Conservation (phyloP, 129 eudicot genomes). For the Lonicera japonica region DNA sequence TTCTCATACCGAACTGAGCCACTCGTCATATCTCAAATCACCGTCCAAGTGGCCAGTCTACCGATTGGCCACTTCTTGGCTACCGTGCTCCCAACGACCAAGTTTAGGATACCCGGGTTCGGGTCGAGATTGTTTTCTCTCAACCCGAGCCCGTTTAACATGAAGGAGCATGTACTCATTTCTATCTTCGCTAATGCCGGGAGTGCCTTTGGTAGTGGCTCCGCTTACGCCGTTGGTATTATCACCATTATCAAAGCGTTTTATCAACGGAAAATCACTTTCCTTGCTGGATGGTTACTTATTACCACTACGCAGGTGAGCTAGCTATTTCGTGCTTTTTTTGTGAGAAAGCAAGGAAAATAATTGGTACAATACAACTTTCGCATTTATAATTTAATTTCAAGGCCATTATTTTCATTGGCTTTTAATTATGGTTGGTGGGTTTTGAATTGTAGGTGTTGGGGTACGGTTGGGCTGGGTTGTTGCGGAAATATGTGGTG, state of each 20-base stretch:
- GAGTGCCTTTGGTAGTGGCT: constrained; percentile 80
- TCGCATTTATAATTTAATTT: too few relatives aligned
- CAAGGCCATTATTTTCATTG: neutral
- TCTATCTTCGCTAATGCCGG: constrained; percentile 92
- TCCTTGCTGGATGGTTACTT: constrained; percentile 84
- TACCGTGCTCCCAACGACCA: constrained; percentile 38
- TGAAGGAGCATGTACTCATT: constrained; percentile 89
- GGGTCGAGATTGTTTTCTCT: constrained; percentile 51
- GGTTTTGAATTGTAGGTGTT: constrained; percentile 41
- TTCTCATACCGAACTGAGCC: constrained; percentile 86
- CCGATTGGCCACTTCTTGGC: constrained; percentile 89
- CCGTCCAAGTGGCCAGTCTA: constrained; percentile 71
- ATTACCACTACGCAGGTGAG: constrained; percentile 84
- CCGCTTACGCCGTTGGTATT: constrained; percentile 80
- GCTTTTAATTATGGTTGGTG: constrained; percentile 1
- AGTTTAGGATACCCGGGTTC: constrained; percentile 57
- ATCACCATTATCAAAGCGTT: constrained; percentile 76
- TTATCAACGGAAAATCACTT: constrained; percentile 62
- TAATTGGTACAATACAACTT: neutral
- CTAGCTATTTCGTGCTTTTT: neutral
- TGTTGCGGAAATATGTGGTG: constrained; percentile 74
- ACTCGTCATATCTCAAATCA: constrained; percentile 64
- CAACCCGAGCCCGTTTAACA: constrained; percentile 90
- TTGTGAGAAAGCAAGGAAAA: neutral
- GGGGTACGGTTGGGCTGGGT: constrained; percentile 95